Evolutionary conservation across 2,329 filamentous ascomycete genomes (phyloP), one percentile per base, ranked within the genome.

Genomic region (Escovopsis sp.): DNA sequence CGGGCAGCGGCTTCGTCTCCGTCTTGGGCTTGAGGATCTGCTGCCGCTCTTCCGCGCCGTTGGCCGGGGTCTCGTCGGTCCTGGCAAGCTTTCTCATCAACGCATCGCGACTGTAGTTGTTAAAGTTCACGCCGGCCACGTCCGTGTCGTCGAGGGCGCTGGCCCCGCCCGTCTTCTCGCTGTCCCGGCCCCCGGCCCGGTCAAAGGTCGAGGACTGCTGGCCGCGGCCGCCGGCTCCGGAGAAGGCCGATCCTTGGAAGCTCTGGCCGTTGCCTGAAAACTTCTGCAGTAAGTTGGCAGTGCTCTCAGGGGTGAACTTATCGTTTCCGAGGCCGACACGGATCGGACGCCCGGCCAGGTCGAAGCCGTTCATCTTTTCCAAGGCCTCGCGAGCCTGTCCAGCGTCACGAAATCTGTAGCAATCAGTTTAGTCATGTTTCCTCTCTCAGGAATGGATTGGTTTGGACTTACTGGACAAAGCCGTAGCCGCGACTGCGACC

Each of bases 341-440:
- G 58, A 98, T 96, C 44, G 87, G 86, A 56, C 90, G 87, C 61
- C 87, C 87, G 51, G 90, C 90, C 48, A 98, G 77, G 62, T 96
- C 90, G 64, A 96, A 98, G 45, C 88, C 87, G 62, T 98, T 98
- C 88, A 98, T 94, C 63, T 94, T 94, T 60, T 94, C 86, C 44
- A 98, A 68, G 42, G 90, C 92, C 58, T 94, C 84, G 54, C 88
- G 84, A 53, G 90, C 90, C 60, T 94, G 78, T 44, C 76, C 75
- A 39, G 88, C 86, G 53, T 96, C 83, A 51, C 80, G 79, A 61
- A 92, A 94, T 54, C 86, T 94, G 42, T n/a, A n/a, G n/a, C n/a
- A n/a, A n/a, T n/a, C n/a, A n/a, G n/a, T n/a, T n/a, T n/a, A n/a
- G n/a, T n/a, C n/a, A n/a, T n/a, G n/a, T n/a, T n/a, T n/a, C n/a